A percentile compares a stretch with the other conserved stretches of the same genome.
These are phyloP conservation scores for Globisporangium cystogenes DNA, from an alignment of 352 stramenopile genomes.

Conservation along the genomic window DNA sequence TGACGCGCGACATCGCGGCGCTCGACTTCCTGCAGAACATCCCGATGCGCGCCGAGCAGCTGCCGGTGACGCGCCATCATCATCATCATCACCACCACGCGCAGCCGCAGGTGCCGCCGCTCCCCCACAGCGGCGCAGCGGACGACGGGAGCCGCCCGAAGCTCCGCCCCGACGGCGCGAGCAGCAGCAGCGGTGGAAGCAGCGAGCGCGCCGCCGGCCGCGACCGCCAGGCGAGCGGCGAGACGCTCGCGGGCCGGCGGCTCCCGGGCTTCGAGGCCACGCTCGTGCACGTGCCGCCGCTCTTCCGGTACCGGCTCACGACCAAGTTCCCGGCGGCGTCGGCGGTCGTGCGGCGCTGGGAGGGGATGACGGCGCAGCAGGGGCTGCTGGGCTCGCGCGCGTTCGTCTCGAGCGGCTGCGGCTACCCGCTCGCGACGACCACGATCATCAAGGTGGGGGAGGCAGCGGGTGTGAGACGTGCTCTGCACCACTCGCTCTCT, in stretches of 20 bases:
- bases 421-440: conserved; percentile 75
- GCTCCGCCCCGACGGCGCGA: not conserved
- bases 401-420: conserved; percentile 81
- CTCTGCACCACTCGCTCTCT: not conserved
- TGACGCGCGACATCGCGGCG: conserved; percentile 82
- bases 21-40: conserved; percentile 88
- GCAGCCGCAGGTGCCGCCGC: not conserved
- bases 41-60: conserved; percentile 66
- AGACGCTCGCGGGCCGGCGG: conserved; percentile 54
- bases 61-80: not conserved
- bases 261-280: conserved; percentile 67
- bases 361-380: conserved; percentile 54
- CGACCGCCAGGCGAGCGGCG: conserved; percentile 5
- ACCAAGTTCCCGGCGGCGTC: conserved; percentile 75
- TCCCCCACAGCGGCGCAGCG: not conserved
- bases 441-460: conserved; percentile 66
- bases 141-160: conserved; percentile 3
- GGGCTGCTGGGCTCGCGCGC: conserved; percentile 63
- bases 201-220: no score
- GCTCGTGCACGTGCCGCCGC: conserved; percentile 50
- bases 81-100: not conserved
- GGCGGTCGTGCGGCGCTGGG: conserved; percentile 75
- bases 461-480: no score
- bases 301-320: conserved; percentile 72
- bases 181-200: conserved; percentile 3